A percentile compares a stretch with the other conserved stretches of the same genome.
Conservation (phyloP, 208 protist genomes). For the Leishmania gerbilli region DNA sequence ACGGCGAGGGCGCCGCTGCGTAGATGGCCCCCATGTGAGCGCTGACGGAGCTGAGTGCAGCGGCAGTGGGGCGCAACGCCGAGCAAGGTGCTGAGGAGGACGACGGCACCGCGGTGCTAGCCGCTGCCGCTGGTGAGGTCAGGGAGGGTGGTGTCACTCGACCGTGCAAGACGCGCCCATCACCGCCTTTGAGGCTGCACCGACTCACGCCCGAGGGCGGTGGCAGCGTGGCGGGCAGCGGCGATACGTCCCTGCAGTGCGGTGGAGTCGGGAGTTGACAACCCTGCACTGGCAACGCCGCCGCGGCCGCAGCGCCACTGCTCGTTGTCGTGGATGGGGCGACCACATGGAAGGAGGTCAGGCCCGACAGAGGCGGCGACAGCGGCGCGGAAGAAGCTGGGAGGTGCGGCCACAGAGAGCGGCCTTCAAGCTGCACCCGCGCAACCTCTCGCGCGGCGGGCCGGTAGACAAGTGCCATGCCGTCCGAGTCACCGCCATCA, state of each 20-base stretch:
- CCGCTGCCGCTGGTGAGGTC: not conserved
- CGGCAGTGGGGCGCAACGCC: conserved; percentile 42
- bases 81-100: not conserved
- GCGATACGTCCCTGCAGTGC: conserved; percentile 7
- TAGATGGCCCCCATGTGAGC: conserved; percentile 65
- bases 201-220: not conserved
- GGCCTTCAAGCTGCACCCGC: conserved; percentile 1
- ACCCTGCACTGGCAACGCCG: not conserved
- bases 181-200: not conserved
- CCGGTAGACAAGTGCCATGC: conserved; percentile 6
- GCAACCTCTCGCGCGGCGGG: conserved; percentile 4
- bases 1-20: conserved; percentile 17
- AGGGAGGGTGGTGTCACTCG: not conserved
- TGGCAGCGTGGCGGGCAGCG: not conserved
- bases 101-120: not conserved
- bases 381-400: not conserved
- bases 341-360: not conserved
- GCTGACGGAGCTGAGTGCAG: conserved; percentile 30
- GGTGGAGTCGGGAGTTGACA: conserved; percentile 1
- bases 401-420: not conserved
- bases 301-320: not conserved
- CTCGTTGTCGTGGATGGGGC: not conserved
- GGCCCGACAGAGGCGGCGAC: not conserved
- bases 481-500: not conserved
- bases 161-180: not conserved